A percentile compares a stretch with the other conserved stretches of the same genome.
These are phyloP conservation scores for Ascochyta lentis DNA, from an alignment of 2,329 filamentous ascomycete genomes.

Conservation along the genomic window DNA sequence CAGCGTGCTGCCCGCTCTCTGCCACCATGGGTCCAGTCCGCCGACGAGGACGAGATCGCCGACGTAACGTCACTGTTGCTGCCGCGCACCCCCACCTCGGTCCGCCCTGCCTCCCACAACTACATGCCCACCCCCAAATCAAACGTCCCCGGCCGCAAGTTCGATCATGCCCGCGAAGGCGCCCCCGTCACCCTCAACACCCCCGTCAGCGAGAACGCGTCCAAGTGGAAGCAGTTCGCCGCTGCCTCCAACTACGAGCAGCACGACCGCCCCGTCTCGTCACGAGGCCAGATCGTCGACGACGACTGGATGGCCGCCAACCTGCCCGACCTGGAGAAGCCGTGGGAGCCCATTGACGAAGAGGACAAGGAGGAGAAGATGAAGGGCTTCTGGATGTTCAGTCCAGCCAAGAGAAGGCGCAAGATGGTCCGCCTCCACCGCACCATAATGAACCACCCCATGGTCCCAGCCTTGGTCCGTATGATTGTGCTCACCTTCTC, in stretches of 20 bases:
- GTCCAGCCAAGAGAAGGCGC: conserved; percentile 56
- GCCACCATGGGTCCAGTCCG: conserved; percentile 49
- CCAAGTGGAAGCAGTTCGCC: conserved; percentile 49
- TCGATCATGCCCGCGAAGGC: conserved; percentile 49
- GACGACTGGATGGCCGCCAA: conserved; percentile 58
- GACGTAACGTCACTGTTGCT: conserved; percentile 41
- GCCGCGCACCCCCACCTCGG: conserved; percentile 44
- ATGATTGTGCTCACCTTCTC: conserved; percentile 84
- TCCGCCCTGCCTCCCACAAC: conserved; percentile 47
- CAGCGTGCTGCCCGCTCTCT: conserved; percentile 46
- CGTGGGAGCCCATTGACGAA: conserved; percentile 63
- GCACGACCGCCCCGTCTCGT: conserved; percentile 34
- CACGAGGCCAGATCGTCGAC: conserved; percentile 47
- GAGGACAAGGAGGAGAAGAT: conserved; percentile 57
- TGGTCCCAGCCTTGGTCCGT: conserved; percentile 85
- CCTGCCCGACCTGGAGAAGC: conserved; percentile 54
- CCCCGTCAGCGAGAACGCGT: conserved; percentile 45
- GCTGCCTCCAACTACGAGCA: conserved; percentile 40
- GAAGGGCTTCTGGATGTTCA: conserved; percentile 58
- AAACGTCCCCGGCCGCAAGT: conserved; percentile 47
- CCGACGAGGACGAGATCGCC: conserved; percentile 45
- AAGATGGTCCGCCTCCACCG: conserved; percentile 69
- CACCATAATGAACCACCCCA: conserved; percentile 77
- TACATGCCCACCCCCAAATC: conserved; percentile 49
- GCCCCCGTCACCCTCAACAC: conserved; percentile 46